A percentile compares a stretch with the other conserved stretches of the same genome.
Conservation (phyloP, 441 rosid species). For the Croton laevigatus region DNA sequence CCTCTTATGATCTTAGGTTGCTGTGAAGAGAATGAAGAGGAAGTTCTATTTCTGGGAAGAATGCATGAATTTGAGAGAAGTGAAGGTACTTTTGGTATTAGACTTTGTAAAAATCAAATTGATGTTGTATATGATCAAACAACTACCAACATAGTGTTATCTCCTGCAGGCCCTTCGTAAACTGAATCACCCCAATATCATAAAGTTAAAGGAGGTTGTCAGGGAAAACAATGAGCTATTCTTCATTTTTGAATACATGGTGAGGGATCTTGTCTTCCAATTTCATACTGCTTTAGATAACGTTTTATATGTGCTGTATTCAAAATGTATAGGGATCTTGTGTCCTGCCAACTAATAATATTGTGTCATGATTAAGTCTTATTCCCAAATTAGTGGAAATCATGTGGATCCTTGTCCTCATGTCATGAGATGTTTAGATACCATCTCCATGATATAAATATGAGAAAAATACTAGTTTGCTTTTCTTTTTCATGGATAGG, state of each 20-base stretch:
- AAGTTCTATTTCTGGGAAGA: constrained; percentile 94
- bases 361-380: neutral
- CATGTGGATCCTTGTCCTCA: constrained; percentile 4
- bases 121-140: neutral
- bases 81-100: constrained; percentile 52
- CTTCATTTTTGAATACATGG: constrained; percentile 97
- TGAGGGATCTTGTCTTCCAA: constrained; percentile 29
- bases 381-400: neutral
- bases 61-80: constrained; percentile 85
- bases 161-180: constrained; percentile 79
- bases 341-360: neutral
- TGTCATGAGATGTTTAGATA: neutral
- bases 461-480: neutral
- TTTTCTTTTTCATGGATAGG: neutral
- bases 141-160: constrained; percentile 4
- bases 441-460: neutral
- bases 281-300: neutral
- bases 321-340: constrained; percentile 5
- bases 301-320: neutral
- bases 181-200: constrained; percentile 86
- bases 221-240: constrained; percentile 87
- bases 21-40: constrained; percentile 95
- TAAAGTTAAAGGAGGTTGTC: constrained; percentile 92
- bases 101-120: constrained; percentile 1
- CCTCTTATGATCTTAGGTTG: constrained; percentile 51